phyloP scores from a whole-genome alignment of 805 yeast species.

The Saturnispora kantuleensis region DNA sequence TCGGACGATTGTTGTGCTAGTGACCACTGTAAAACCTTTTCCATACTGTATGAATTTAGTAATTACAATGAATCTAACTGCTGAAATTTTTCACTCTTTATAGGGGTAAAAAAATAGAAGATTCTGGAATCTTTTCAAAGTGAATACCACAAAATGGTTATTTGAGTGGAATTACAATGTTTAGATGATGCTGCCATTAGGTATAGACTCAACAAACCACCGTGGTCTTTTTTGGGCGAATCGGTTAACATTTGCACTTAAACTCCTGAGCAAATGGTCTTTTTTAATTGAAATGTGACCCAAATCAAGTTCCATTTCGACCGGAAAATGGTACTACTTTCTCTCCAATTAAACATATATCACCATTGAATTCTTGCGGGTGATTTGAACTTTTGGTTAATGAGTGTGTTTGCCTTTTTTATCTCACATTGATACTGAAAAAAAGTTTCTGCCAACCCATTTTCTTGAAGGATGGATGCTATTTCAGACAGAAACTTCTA shows the following conservation, averaged over 20 bases:
- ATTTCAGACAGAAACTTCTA: constrained; percentile 50
- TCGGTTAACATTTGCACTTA: too few relatives aligned
- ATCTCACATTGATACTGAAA: background rate
- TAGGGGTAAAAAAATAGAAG: background rate
- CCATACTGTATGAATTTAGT: constrained; percentile 41
- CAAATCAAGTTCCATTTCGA: too few relatives aligned
- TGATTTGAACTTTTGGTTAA: too few relatives aligned
- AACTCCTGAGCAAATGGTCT: too few relatives aligned
- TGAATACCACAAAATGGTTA: background rate
- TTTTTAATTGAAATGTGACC: too few relatives aligned
- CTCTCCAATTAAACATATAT: too few relatives aligned
- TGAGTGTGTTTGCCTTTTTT: background rate
- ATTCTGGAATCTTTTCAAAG: background rate
- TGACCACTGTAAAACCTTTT: constrained; percentile 88
- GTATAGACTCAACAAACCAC: too few relatives aligned
- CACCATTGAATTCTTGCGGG: too few relatives aligned
- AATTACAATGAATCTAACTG: background rate
- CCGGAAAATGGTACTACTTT: too few relatives aligned
- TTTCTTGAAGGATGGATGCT: constrained; percentile 44
- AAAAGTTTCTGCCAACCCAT: background rate
- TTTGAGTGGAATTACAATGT: background rate
- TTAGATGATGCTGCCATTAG: background rate
- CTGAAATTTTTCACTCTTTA: background rate
- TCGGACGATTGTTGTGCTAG: constrained; percentile 68
- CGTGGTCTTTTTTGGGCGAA: too few relatives aligned